Evolutionary conservation across 2,329 filamentous ascomycete species (phyloP).

Genomic region (Penicillium vulpinum): DNA sequence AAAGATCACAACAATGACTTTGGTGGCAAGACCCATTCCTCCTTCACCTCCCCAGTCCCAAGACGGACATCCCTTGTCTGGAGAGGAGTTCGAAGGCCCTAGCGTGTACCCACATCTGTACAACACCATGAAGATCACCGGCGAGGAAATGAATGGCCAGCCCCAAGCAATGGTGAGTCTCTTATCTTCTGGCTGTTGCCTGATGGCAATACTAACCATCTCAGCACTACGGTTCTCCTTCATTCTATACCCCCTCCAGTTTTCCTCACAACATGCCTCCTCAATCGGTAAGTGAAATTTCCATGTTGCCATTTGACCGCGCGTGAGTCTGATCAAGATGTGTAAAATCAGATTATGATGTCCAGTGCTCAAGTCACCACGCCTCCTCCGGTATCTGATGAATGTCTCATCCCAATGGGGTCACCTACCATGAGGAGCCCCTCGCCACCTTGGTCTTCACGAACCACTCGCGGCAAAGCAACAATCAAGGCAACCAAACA

Average conservation of each 20-base stretch:
- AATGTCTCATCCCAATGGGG: slow-evolving; percentile 12
- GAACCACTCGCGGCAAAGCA: slow-evolving; percentile 11
- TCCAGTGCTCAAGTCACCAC: slow-evolving; percentile 24
- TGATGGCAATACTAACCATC: background rate
- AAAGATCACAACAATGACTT: slow-evolving; percentile 10
- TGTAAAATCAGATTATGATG: slow-evolving; percentile 16
- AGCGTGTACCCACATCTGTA: slow-evolving; percentile 18
- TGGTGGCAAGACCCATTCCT: slow-evolving; percentile 20
- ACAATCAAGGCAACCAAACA: slow-evolving; percentile 8
- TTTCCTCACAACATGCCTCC: slow-evolving; percentile 18
- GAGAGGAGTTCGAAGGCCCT: slow-evolving; percentile 16
- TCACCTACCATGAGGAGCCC: background rate
- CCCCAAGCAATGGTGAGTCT: slow-evolving; percentile 24
- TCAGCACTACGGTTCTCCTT: slow-evolving; percentile 21
- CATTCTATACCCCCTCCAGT: slow-evolving; percentile 15
- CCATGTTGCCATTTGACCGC: background rate
- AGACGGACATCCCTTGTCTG: slow-evolving; percentile 22
- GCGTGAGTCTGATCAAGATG: background rate
- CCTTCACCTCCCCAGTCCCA: slow-evolving; percentile 34
- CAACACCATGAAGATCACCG: background rate
- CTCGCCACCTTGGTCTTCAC: background rate
- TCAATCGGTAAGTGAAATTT: slow-evolving; percentile 21
- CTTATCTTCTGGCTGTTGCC: background rate
- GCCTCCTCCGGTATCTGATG: slow-evolving; percentile 26
- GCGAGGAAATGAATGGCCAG: slow-evolving; percentile 5